Evolutionary conservation across 768 basidiomycete genomes (phyloP).

Genomic region (Calvatia gigantea): DNA sequence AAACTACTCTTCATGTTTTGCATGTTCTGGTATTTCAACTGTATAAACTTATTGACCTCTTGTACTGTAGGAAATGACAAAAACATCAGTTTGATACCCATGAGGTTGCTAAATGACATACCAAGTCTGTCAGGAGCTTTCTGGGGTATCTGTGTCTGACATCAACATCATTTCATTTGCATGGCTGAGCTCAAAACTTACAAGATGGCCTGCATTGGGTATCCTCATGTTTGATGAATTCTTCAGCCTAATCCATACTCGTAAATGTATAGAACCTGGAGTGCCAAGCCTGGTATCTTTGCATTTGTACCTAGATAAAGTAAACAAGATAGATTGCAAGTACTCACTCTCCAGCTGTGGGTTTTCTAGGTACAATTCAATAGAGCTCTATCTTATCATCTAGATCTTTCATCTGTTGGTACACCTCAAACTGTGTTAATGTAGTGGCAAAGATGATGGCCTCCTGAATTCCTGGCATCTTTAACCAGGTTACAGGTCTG

Average conservation of each 20-base stretch:
- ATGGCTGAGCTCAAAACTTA: slow-evolving; percentile 19
- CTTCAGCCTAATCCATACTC: slow-evolving; percentile 39
- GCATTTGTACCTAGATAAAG: slow-evolving; percentile 13
- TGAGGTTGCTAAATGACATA: slow-evolving; percentile 6
- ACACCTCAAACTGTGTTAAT: slow-evolving; percentile 37
- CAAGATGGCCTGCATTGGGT: slow-evolving; percentile 39
- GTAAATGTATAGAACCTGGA: slow-evolving; percentile 27
- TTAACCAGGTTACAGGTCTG: slow-evolving; percentile 47
- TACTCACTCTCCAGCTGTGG: slow-evolving; percentile 28
- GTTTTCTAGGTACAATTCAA: slow-evolving; percentile 52
- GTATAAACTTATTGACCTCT: slow-evolving; percentile 8
- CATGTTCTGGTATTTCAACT: neutral
- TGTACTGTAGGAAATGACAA: slow-evolving; percentile 11
- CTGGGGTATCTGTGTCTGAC: slow-evolving; percentile 32
- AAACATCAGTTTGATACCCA: slow-evolving; percentile 2
- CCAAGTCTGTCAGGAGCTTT: slow-evolving; percentile 33
- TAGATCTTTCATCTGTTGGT: slow-evolving; percentile 33
- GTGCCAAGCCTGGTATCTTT: slow-evolving; percentile 36
- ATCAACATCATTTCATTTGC: neutral
- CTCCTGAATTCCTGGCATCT: slow-evolving; percentile 65
- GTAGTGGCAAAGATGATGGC: slow-evolving; percentile 54
- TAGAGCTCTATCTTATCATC: slow-evolving; percentile 46
- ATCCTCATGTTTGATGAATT: slow-evolving; percentile 40
- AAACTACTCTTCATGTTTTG: neutral
- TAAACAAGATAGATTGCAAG: slow-evolving; percentile 17